A percentile compares a stretch with the other conserved stretches of the same genome.
These are phyloP conservation scores for Periglandula ipomoeae DNA, from an alignment of 2,329 filamentous ascomycete species.

Conservation along the genomic window DNA sequence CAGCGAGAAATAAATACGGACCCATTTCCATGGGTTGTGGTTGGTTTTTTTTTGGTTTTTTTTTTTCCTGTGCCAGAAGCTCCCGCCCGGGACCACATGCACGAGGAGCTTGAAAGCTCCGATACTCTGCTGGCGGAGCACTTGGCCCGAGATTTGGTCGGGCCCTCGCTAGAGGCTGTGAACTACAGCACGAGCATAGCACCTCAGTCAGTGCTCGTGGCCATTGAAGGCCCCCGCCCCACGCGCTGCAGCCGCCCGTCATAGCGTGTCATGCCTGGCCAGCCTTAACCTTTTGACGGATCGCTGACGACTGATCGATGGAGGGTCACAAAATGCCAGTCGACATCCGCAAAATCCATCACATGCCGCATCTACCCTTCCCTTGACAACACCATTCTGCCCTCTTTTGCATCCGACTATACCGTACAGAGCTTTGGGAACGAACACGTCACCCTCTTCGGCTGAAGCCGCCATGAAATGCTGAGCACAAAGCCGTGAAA, in stretches of 20 bases:
- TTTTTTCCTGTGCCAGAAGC: no score
- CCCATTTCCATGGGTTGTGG: slow-evolving; percentile 6
- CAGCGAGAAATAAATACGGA: slow-evolving; percentile 9
- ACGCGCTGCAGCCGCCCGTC: no score
- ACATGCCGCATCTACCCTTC: not conserved
- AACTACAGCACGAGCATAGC: no score
- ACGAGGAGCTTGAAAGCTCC: no score
- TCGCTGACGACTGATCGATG: not conserved
- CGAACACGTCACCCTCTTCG: not conserved
- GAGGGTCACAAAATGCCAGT: slow-evolving; percentile 6
- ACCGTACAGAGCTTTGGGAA: not conserved
- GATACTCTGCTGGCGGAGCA: no score
- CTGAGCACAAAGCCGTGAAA: not conserved
- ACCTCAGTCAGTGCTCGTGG: no score
- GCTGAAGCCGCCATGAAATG: not conserved
- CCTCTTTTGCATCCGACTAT: not conserved
- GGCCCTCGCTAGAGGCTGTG: no score
- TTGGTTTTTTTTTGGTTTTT: slow-evolving; percentile 2
- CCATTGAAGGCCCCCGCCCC: no score
- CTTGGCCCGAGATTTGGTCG: slow-evolving; percentile 2
- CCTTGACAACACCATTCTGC: not conserved
- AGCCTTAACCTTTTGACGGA: no score
- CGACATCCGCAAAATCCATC: no score
- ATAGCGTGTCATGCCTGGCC: no score
- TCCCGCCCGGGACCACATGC: no score